Percentiles rank a stretch among this genome's conserved stretches.
Conservation (phyloP, 1,284 basidiomycete genomes). For the Leccinum subrobustum region DNA sequence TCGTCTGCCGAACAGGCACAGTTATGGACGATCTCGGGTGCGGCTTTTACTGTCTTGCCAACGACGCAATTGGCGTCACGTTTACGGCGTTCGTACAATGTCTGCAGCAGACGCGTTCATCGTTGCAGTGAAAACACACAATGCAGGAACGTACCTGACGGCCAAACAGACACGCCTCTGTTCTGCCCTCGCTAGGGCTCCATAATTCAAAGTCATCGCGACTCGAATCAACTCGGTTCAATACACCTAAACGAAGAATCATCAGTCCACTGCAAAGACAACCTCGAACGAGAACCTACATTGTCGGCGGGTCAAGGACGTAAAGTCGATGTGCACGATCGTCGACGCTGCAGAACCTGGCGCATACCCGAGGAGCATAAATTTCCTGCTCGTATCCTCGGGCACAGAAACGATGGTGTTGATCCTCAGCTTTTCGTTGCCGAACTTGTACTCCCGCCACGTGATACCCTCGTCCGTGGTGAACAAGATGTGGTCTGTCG, state of each 20-base stretch:
- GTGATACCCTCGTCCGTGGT: slow-evolving; percentile 84
- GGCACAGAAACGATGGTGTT: slow-evolving; percentile 85
- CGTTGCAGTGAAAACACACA: background rate
- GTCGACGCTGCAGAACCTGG: slow-evolving; percentile 53
- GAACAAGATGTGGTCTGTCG: slow-evolving; percentile 88
- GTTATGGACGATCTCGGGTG: slow-evolving; percentile 55
- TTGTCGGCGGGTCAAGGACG: slow-evolving; percentile 67
- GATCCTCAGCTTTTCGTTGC: slow-evolving; percentile 74
- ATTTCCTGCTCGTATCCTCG: slow-evolving; percentile 86
- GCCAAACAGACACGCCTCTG: slow-evolving; percentile 75
- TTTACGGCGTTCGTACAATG: slow-evolving; percentile 82
- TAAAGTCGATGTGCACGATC: slow-evolving; percentile 89
- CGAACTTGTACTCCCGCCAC: slow-evolving; percentile 90
- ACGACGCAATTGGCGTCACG: slow-evolving; percentile 83
- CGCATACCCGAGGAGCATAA: slow-evolving; percentile 80
- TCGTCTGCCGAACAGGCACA: slow-evolving; percentile 75
- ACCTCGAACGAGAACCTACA: slow-evolving; percentile 51
- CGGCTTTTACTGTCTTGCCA: slow-evolving; percentile 61
- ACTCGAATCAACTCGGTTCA: slow-evolving; percentile 68
- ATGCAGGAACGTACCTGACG: slow-evolving; percentile 54
- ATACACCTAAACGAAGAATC: slow-evolving; percentile 48
- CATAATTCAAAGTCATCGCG: slow-evolving; percentile 94
- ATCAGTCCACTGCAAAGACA: slow-evolving; percentile 1
- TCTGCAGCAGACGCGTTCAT: slow-evolving; percentile 43
- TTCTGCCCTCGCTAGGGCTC: slow-evolving; percentile 90